Evolutionary conservation across 179 eudicot species (phyloP), one percentile per base, ranked within the genome.

Genomic region (Beta corolliflora): DNA sequence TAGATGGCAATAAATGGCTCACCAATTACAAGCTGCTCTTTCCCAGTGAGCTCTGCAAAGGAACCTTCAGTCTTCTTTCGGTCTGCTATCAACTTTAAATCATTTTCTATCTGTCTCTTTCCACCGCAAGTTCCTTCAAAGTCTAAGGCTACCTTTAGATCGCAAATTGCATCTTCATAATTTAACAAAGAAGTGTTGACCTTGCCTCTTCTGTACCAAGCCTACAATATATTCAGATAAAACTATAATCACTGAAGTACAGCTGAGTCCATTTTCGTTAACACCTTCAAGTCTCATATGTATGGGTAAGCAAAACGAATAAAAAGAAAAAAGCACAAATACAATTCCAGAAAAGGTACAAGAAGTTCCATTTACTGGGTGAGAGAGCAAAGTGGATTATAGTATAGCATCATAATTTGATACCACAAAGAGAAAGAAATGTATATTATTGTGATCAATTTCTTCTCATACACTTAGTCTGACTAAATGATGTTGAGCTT

Each of bases 191-290:
- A 92, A 84, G 84, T 81, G 85, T 94, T 92, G 79, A 89, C 94
- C 81, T 89, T 92, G 63, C 92, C 95, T 89, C 99, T 93, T 84
- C 98, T 87, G 81, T 92, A 95, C 99, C 98, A 95, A 61, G 98
- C 98, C 99, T 95, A 78, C 79, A 68, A 77, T 54, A 77, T 82
- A 50, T 21, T 76, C 7, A 81, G 54, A 58, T 55, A 46, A 29
- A 77, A 60, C 63, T 46, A 13, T 65, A 79, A 63, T 13, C 3
- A 54, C 41, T 19, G 77, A 36, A 13, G 36, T 29, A 46, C 44
- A 23, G 11, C 18, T 19, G 55, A n/a, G 13, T n/a, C 44, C 41
- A 54, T 36, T 2, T 53, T 54, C 4, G 54, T 29, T 15, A 29
- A 15, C 46, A n/a, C 48, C 77, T 23, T 71, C 18, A 71, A 50